Evolutionary conservation across 805 yeast species (phyloP), one percentile per base, ranked within the genome.

Genomic region (Metschnikowia lochheadii): DNA sequence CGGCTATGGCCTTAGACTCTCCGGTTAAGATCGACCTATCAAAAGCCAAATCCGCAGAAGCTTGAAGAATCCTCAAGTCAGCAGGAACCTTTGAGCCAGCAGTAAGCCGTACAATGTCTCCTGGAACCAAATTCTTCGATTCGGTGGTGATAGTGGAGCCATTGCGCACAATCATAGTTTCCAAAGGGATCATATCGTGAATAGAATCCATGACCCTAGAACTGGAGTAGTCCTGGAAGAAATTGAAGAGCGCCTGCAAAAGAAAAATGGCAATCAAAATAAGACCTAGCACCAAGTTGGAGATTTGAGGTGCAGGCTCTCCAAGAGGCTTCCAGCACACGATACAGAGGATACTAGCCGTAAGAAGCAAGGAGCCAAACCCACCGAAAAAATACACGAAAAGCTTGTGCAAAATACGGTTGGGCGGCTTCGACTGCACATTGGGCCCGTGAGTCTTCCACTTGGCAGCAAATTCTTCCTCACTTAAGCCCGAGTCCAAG

Each of bases 11-110:
- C 46, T 68, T 67, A 3, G 81, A 74, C 56, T 77, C 81, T 56
- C 82, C 82, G 11, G 82, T 77, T 35, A 77, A 65, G 14, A 76
- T 67, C 14, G 80, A 67, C 51, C 77, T 65, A 56, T 77, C 82
- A 56, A 77, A 74, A 17, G 72, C 56, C 37, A 77, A 65, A 39
- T 73, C 72, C 20, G 63, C 61, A 23, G 75, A 67, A 31, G 62
- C 48, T 8, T 68, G 66, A 23, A 68, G 55, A 32, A 77, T 65
- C 60, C 81, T 65, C 44, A 75, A 61, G 59, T 77, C 82, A 15
- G 81, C 81, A 13, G 81, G 76, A 3, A 77, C 59, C 53, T 75
- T 75, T 35, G 67, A 63, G 21, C 80, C 79, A 18, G 69, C 63
- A 14, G 57, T 51, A 35, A 78, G 56, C 20, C 60, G 50, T 3